phyloP scores from a whole-genome alignment of 306 rosid species.

The Trifolium fragiferum region DNA sequence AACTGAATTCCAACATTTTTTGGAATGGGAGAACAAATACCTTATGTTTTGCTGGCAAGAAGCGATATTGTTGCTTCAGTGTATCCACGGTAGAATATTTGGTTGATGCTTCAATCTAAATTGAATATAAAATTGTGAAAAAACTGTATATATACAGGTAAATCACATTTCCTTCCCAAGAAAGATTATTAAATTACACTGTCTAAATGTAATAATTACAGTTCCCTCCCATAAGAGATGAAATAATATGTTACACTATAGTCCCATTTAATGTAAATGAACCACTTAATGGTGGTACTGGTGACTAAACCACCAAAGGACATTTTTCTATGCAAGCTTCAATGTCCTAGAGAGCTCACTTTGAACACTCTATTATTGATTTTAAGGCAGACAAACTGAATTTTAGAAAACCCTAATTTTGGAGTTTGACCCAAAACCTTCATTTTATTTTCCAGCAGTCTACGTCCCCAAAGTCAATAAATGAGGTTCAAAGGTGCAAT shows the following conservation, averaged over 20 bases:
- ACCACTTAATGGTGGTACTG: not conserved
- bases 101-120: slow-evolving; percentile 88
- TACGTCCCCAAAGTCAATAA: no score
- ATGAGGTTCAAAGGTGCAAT: no score
- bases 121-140: slow-evolving; percentile 28
- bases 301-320: not conserved
- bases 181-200: not conserved
- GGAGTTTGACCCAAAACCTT: no score
- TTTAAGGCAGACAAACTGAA: no score
- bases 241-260: not conserved
- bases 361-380: not conserved
- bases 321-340: not conserved
- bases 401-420: no score
- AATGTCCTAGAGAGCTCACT: not conserved
- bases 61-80: slow-evolving; percentile 76
- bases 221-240: not conserved
- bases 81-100: slow-evolving; percentile 95
- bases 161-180: not conserved
- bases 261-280: slow-evolving; percentile 1
- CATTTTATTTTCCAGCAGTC: no score
- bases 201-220: slow-evolving; percentile 8
- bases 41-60: slow-evolving; percentile 80
- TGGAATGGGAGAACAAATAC: slow-evolving; percentile 43
- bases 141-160: not conserved
- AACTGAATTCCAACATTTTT: slow-evolving; percentile 20